These are phyloP conservation scores for Lanmaoa rubissima DNA, from an alignment of 768 basidiomycete genomes.

Conservation along the genomic window DNA sequence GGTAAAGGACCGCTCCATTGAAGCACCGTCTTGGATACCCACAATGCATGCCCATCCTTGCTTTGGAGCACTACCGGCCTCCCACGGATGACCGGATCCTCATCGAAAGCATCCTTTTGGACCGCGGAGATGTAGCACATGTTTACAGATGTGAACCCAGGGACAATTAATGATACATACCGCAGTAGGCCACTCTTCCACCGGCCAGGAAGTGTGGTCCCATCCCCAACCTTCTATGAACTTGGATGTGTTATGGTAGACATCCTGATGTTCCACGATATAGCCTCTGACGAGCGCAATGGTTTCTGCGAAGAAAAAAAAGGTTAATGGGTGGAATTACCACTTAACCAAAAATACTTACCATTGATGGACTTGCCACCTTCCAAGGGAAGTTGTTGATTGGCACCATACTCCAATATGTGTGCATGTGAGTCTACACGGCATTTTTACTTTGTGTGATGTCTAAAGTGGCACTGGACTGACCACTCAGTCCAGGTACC, in stretches of 20 bases:
- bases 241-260: conserved; percentile 53
- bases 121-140: not conserved
- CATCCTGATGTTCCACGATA: conserved; percentile 56
- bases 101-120: conserved; percentile 67
- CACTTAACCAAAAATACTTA: conserved; percentile 16
- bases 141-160: not conserved
- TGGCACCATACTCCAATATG: conserved; percentile 75
- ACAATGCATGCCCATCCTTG: conserved; percentile 87
- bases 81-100: conserved; percentile 62
- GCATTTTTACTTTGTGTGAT: not conserved
- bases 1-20: conserved; percentile 62
- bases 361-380: conserved; percentile 60
- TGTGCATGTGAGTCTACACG: conserved; percentile 75
- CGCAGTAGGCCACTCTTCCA: conserved; percentile 60
- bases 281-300: conserved; percentile 59
- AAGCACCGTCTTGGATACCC: conserved; percentile 72
- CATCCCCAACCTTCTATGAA: conserved; percentile 84
- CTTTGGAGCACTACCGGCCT: conserved; percentile 76
- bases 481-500: conserved; percentile 73
- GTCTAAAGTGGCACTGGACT: conserved; percentile 22
- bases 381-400: conserved; percentile 60
- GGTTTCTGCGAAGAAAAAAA: conserved; percentile 45
- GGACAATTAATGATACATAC: conserved; percentile 40
- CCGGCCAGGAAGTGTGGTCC: conserved; percentile 83
- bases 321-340: not conserved